Evolutionary conservation across 1,284 basidiomycete genomes (phyloP).

Genomic region (Mycosarcoma mackinlayi): DNA sequence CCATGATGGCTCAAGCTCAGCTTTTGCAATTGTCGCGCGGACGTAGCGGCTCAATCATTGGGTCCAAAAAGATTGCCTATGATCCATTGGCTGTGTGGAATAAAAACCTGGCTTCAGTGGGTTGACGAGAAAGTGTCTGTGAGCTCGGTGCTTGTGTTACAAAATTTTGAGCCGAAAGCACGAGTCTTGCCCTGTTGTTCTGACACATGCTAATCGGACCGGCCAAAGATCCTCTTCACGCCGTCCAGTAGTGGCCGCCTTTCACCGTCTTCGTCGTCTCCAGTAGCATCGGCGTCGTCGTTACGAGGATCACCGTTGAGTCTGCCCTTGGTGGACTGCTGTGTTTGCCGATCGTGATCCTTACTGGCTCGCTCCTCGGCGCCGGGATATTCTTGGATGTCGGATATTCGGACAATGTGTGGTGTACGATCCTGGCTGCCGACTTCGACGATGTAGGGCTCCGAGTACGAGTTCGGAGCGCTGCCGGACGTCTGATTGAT

Average conservation of each 20-base stretch:
- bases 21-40: no score
- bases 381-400: conserved; percentile 45
- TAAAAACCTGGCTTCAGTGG: no score
- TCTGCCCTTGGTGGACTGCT: not conserved
- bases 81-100: no score
- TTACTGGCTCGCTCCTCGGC: conserved; percentile 29
- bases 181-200: not conserved
- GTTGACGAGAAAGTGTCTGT: no score
- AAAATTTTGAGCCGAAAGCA: no score
- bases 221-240: conserved; percentile 32
- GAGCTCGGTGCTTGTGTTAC: no score
- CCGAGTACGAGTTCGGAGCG: conserved; percentile 26
- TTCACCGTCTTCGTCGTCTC: conserved; percentile 18
- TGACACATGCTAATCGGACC: conserved; percentile 6
- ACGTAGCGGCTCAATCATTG: no score
- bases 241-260: conserved; percentile 30
- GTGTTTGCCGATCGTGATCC: conserved; percentile 8
- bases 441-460: conserved; percentile 62
- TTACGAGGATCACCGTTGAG: conserved; percentile 4
- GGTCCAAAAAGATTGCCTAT: not conserved
- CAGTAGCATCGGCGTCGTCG: no score
- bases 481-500: conserved; percentile 24
- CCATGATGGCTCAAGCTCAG: no score
- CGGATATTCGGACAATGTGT: conserved; percentile 43
- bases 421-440: conserved; percentile 41